A percentile compares a stretch with the other conserved stretches of the same genome.
These are phyloP conservation scores for Epichloe glyceriae DNA, from an alignment of 2,329 filamentous ascomycete species.

Conservation along the genomic window DNA sequence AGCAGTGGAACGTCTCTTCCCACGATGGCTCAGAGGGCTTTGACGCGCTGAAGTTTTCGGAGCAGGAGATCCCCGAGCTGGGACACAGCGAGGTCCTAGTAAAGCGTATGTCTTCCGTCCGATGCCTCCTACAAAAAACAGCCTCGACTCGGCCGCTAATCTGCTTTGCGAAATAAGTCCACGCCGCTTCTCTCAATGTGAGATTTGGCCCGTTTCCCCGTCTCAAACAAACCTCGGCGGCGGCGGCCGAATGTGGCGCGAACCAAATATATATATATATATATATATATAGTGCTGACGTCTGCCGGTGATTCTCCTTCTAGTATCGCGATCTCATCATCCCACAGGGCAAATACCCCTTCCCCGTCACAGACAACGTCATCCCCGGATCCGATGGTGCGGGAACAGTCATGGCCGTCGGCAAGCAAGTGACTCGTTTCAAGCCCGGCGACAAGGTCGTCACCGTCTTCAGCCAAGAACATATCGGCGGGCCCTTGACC, in stretches of 20 bases:
- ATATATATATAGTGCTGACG: too few species aligned
- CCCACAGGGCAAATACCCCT: constrained; percentile 25
- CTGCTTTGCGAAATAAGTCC: constrained; percentile 20
- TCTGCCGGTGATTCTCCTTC: background rate
- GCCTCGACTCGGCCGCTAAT: background rate
- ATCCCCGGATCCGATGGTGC: constrained; percentile 40
- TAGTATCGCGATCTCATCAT: constrained; percentile 40
- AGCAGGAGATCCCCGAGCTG: constrained; percentile 43
- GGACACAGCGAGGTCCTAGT: constrained; percentile 63
- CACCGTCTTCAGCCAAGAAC: constrained; percentile 49
- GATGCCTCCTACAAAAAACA: too few species aligned
- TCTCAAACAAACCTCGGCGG: background rate
- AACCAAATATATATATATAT: too few species aligned
- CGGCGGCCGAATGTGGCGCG: background rate
- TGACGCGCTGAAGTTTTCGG: constrained; percentile 43
- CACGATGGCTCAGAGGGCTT: constrained; percentile 35
- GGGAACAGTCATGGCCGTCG: constrained; percentile 39
- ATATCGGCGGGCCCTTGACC: constrained; percentile 32
- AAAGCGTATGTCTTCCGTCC: constrained; percentile 27
- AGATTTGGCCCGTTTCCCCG: constrained; percentile 1
- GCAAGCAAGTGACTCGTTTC: constrained; percentile 34
- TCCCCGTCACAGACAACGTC: constrained; percentile 25
- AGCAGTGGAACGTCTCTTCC: constrained; percentile 40
- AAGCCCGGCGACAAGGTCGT: constrained; percentile 39
- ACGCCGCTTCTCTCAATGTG: constrained; percentile 38